Evolutionary conservation across 768 basidiomycete species (phyloP).

Genomic region (Coprinopsis strossmayeri): DNA sequence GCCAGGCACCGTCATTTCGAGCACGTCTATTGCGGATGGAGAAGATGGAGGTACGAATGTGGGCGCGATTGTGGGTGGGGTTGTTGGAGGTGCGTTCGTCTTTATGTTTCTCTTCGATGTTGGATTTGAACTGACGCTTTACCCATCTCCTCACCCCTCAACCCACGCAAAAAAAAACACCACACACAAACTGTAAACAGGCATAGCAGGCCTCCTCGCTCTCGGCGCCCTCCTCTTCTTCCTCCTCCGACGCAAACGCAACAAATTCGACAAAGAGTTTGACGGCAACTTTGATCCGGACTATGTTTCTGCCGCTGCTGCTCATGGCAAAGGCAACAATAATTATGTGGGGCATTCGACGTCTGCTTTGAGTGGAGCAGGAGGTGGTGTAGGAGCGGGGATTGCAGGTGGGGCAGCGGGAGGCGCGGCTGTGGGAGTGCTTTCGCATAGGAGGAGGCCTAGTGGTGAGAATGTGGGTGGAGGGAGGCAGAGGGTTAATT

Average conservation of each 20-base stretch:
- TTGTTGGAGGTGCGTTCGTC: conserved; percentile 36
- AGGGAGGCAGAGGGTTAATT: neutral
- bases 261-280: conserved; percentile 21
- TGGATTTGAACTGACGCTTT: neutral
- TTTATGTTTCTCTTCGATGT: conserved; percentile 2
- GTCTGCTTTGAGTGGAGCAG: neutral
- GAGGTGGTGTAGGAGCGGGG: neutral
- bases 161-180: no score
- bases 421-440: no score
- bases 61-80: conserved; percentile 44
- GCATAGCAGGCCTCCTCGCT: conserved; percentile 22
- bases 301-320: conserved; percentile 11
- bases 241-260: conserved; percentile 21
- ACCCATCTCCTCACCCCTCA: no score
- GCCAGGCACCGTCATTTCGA: conserved; percentile 18
- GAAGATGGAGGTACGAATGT: conserved; percentile 18
- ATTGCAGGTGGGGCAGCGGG: neutral
- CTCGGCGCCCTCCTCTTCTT: conserved; percentile 20
- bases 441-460: no score
- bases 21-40: neutral
- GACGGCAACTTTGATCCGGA: conserved; percentile 38
- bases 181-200: no score
- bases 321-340: no score
- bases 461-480: no score
- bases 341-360: no score